Evolutionary conservation across 2,329 filamentous ascomycete genomes (phyloP), one percentile per base, ranked within the genome.

Genomic region (Exutisphaerella laricina): DNA sequence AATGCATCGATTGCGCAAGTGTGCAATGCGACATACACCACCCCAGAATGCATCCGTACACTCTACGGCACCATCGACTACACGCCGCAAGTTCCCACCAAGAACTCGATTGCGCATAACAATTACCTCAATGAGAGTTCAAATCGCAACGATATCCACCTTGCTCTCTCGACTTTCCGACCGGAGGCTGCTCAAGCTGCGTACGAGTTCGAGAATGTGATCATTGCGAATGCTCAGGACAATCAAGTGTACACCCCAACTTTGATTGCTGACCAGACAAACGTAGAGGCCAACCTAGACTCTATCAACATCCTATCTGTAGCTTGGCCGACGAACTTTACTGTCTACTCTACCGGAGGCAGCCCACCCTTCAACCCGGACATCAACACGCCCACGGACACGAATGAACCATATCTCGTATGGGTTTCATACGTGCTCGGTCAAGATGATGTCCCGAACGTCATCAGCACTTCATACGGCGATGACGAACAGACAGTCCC

Each of bases 401-500:
- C 70, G 51, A 86, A 85, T 60, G 83, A 87, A 65, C 81, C 81
- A 0, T 85, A 84, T 61, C 67, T 84, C 8, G 29, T 4, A 16
- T 32, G 14, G 33, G 67, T 84, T 5, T 70, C 76, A 43, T 77
- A 78, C 60, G 60, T 84, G 2, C 70, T 82, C 1, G 62, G 65
- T 1, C 71, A 81, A 14, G 55, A 63, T 0, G 60, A 75, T 13
- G 67, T 85, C 1, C 81, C 82, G 0, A 73, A 78, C 34, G 75
- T 80, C 12, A 74, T 85, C 55, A 76, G 72, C 39, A 79, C 77
- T 9, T 83, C 79, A 0, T 85, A 85, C 58, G 80, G 79, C 35
- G 80, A 84, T 47, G 73, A 78, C 40, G 82, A 85, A 62, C 76
- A 83, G 58, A 74, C 71, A 3, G 68, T 85, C 0, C 81, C 82